Evolutionary conservation across 2,329 filamentous ascomycete genomes (phyloP).

Genomic region (Botrytis elliptica): DNA sequence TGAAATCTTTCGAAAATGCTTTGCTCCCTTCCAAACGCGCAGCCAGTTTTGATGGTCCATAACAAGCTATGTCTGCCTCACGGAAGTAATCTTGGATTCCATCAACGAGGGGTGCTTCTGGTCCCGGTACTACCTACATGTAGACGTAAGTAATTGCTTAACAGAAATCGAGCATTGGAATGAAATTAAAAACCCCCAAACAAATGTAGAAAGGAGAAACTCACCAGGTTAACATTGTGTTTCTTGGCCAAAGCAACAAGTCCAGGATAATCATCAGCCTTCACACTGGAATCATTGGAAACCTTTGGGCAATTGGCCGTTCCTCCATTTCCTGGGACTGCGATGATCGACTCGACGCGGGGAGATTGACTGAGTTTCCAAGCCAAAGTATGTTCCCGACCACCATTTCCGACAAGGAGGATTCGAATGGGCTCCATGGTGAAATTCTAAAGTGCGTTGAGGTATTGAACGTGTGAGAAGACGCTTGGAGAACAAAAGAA

Average conservation of each 20-base stretch:
- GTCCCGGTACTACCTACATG: conserved; percentile 70
- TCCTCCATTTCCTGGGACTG: conserved; percentile 80
- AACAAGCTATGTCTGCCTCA: conserved; percentile 43
- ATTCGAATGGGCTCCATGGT: conserved; percentile 49
- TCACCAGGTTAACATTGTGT: conserved; percentile 66
- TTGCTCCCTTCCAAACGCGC: conserved; percentile 95
- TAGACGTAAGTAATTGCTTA: neutral
- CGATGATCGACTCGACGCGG: conserved; percentile 71
- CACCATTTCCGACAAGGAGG: conserved; percentile 89
- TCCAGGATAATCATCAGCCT: conserved; percentile 70
- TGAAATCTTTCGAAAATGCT: conserved; percentile 96
- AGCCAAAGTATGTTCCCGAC: conserved; percentile 88
- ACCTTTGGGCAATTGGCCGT: conserved; percentile 70
- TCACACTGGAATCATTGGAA: conserved; percentile 65
- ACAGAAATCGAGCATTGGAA: neutral
- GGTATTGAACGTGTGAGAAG: neutral
- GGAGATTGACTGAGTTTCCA: conserved; percentile 90
- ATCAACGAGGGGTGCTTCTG: conserved; percentile 89
- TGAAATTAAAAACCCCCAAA: neutral
- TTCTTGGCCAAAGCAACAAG: conserved; percentile 74
- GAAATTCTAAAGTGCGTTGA: neutral
- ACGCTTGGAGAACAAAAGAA: neutral
- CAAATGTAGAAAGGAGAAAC: neutral
- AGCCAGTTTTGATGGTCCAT: conserved; percentile 81
- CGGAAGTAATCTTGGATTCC: conserved; percentile 85